These are phyloP conservation scores for Symbiodinium natans DNA, from an alignment of 73 alveolate genomes.

Conservation along the genomic window DNA sequence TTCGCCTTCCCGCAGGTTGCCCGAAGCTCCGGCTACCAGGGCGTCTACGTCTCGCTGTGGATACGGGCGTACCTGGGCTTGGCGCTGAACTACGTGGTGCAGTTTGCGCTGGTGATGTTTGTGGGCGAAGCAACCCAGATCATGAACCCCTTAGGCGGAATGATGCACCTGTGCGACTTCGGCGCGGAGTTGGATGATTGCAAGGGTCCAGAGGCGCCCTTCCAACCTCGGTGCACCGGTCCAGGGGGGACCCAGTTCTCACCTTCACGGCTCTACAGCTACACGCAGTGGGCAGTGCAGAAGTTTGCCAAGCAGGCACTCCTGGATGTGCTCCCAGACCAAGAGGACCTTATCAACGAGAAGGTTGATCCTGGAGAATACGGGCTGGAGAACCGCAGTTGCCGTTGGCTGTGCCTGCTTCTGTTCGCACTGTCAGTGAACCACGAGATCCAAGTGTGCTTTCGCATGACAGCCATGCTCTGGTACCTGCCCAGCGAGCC, in stretches of 20 bases:
- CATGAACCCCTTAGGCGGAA: slow-evolving; percentile 73
- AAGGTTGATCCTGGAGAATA: slow-evolving; percentile 67
- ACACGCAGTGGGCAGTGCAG: slow-evolving; percentile 91
- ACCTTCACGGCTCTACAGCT: slow-evolving; percentile 68
- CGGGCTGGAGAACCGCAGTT: slow-evolving; percentile 31
- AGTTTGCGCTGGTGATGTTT: slow-evolving; percentile 27
- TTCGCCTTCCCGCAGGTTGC: slow-evolving; percentile 72
- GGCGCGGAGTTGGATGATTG: slow-evolving; percentile 50
- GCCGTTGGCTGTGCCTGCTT: slow-evolving; percentile 33
- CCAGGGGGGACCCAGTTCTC: slow-evolving; percentile 82
- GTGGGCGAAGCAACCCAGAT: slow-evolving; percentile 80
- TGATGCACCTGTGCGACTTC: slow-evolving; percentile 80
- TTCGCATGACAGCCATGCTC: slow-evolving; percentile 15
- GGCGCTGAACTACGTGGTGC: slow-evolving; percentile 45
- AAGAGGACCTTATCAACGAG: slow-evolving; percentile 38
- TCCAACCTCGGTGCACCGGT: slow-evolving; percentile 2
- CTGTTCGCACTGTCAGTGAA: slow-evolving; percentile 46
- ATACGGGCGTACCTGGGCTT: slow-evolving; percentile 19
- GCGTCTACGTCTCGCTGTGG: slow-evolving; percentile 37
- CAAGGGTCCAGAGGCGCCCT: slow-evolving; percentile 22
- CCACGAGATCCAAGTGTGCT: slow-evolving; percentile 57
- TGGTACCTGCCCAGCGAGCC: slow-evolving; percentile 3
- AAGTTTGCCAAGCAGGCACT: slow-evolving; percentile 69
- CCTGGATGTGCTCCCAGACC: slow-evolving; percentile 65
- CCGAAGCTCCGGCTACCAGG: slow-evolving; percentile 25